Conservation (phyloP, 2,329 filamentous ascomycete genomes). For the Aspergillus brunneoviolaceus region DNA sequence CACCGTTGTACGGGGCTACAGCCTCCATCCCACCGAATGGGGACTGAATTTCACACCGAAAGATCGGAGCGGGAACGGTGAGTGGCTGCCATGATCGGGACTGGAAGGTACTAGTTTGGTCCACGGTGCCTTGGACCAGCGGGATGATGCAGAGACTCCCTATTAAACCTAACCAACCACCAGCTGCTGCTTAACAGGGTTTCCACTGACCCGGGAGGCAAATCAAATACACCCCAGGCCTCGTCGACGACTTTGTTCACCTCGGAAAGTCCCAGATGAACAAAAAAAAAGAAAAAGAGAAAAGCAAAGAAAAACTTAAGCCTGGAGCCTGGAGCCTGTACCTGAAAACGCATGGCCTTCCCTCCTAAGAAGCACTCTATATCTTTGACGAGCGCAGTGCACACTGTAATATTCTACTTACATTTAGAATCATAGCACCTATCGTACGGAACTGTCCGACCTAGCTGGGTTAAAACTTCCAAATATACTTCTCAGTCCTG, state of each 20-base stretch:
- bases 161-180: constrained; percentile 27
- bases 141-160: constrained; percentile 32
- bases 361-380: background rate
- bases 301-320: background rate
- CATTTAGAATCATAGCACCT: no score
- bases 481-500: no score
- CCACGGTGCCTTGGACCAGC: constrained; percentile 22
- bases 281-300: background rate
- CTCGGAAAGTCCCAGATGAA: background rate
- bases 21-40: background rate
- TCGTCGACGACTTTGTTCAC: background rate
- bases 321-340: no score
- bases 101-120: constrained; percentile 17
- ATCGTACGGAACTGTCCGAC: no score
- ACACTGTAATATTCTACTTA: background rate
- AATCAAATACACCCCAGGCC: constrained; percentile 14
- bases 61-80: constrained; percentile 22
- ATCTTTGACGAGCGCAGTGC: background rate
- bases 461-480: no score
- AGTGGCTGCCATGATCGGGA: constrained; percentile 25
- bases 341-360: no score
- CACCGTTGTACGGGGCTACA: background rate
- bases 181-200: constrained; percentile 9
- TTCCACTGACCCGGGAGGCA: constrained; percentile 10
- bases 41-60: constrained; percentile 21